These are phyloP conservation scores for Colletotrichum sp. DNA, from an alignment of 2,329 filamentous ascomycete genomes.

Conservation along the genomic window DNA sequence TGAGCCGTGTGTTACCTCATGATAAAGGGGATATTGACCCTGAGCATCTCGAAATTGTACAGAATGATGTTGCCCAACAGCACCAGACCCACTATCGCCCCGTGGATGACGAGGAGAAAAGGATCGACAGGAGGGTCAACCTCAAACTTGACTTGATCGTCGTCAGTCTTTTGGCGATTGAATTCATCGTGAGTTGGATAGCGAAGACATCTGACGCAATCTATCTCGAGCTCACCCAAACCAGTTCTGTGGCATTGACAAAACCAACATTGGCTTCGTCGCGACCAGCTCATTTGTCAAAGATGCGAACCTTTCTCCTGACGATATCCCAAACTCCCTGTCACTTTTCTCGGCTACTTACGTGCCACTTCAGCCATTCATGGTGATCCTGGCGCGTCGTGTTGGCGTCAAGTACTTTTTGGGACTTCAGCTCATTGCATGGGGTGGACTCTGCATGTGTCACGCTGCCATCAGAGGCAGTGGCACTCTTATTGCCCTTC, in stretches of 20 bases:
- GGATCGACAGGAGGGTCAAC: conserved; percentile 20
- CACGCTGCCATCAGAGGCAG: conserved; percentile 21
- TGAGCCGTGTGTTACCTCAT: not conserved
- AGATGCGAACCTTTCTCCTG: conserved; percentile 23
- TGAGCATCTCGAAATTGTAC: conserved; percentile 1
- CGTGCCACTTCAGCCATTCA: conserved; percentile 26
- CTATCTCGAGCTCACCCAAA: not conserved
- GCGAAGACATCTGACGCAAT: not conserved
- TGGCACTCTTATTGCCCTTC: conserved; percentile 20
- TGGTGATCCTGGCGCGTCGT: conserved; percentile 24
- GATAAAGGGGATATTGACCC: not conserved
- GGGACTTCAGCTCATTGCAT: conserved; percentile 16
- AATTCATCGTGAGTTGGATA: conserved; percentile 21
- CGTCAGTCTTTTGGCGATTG: conserved; percentile 17
- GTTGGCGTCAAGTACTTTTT: conserved; percentile 23
- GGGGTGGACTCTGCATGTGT: conserved; percentile 27
- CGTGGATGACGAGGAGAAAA: conserved; percentile 13
- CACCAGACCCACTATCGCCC: conserved; percentile 14
- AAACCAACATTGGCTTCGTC: conserved; percentile 27
- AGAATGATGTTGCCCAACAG: not conserved
- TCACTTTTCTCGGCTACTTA: conserved; percentile 27
- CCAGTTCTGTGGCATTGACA: conserved; percentile 27
- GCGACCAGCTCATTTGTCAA: conserved; percentile 25
- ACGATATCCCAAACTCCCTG: conserved; percentile 26
- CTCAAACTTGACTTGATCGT: conserved; percentile 22